Base-by-base conservation (phyloP, 306 rosid genomes). In the Spatholobus suberectus region DNA sequence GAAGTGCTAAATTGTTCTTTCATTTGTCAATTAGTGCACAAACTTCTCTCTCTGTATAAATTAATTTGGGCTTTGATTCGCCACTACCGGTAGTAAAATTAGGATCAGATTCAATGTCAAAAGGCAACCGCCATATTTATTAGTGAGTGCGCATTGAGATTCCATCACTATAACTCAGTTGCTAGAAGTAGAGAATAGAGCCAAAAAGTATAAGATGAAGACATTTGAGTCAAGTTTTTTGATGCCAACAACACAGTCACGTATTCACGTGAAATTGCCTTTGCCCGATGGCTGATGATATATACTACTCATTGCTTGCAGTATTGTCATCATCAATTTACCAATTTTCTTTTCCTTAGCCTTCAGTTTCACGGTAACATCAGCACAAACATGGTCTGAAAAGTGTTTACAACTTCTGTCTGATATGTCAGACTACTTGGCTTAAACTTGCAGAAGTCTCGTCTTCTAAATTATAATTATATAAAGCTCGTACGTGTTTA, bases 191-290 rank as follows among this genome's bases (percentile, higher is more conserved):
- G 49, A 34, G 49, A 41, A 70, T 70, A 70, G 21, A 8, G 62
- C 58, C 78, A 70, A 81, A 81, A 81, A 47, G 79, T 4, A 12
- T 37, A 26, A 81, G 80, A 74, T 81, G 34, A 21, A 51, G 75
- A 82, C 75, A 74, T 73, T 61, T 73, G 23, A 27, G 26, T 38
- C 23, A 29, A n/a, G 51, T 20, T 78, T 65, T 1, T 41, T 70
- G 84, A 70, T 70, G 78, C 72, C 61, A 70, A 79, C 77, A 40
- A 55, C 70, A 54, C 83, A 79, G 24, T 46, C 61, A 59, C 46
- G 43, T 17, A 15, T 23, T 79, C 70, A 79, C 83, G 76, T 78
- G 76, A 67, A 49, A 3, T 49, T 49, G 65, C 52, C 15, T 34
- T 47, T 62, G 37, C 72, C 58, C 6, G 0, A 29, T 59, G 8